These are phyloP conservation scores for Aspergillus ibericus DNA, from an alignment of 2,329 filamentous ascomycete genomes.

Conservation along the genomic window DNA sequence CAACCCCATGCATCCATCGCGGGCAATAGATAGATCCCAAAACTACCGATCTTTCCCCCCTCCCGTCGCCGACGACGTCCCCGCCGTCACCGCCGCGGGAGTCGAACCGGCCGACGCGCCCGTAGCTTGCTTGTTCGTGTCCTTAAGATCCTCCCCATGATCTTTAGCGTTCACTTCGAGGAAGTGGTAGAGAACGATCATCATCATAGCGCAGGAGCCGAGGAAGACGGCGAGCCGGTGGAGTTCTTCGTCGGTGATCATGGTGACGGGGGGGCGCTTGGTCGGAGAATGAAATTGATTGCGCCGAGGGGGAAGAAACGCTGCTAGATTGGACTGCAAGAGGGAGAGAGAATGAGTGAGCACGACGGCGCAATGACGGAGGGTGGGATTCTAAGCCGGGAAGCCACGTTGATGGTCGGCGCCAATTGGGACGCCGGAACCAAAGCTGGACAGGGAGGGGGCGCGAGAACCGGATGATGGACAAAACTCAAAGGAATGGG, in stretches of 20 bases:
- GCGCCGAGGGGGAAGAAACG: background rate
- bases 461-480: too few species aligned
- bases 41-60: too few species aligned
- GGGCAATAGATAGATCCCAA: background rate
- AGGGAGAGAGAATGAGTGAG: too few species aligned
- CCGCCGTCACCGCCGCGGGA: background rate
- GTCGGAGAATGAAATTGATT: background rate
- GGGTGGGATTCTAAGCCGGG: background rate
- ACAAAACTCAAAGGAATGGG: too few species aligned
- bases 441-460: background rate
- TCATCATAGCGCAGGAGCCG: constrained; percentile 81
- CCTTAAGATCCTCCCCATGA: constrained; percentile 27
- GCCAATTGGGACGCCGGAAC: background rate
- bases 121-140: background rate
- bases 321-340: too few species aligned
- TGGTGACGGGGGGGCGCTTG: constrained; percentile 49
- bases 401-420: constrained; percentile 11
- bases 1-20: background rate
- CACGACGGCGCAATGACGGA: background rate
- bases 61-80: too few species aligned
- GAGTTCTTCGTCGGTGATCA: constrained; percentile 93
- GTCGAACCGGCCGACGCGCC: background rate
- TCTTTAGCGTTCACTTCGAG: constrained; percentile 87
- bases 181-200: constrained; percentile 95
- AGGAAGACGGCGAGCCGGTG: constrained; percentile 93